Evolutionary conservation across 2,329 filamentous ascomycete genomes (phyloP).

Genomic region (Clonostachys solani): DNA sequence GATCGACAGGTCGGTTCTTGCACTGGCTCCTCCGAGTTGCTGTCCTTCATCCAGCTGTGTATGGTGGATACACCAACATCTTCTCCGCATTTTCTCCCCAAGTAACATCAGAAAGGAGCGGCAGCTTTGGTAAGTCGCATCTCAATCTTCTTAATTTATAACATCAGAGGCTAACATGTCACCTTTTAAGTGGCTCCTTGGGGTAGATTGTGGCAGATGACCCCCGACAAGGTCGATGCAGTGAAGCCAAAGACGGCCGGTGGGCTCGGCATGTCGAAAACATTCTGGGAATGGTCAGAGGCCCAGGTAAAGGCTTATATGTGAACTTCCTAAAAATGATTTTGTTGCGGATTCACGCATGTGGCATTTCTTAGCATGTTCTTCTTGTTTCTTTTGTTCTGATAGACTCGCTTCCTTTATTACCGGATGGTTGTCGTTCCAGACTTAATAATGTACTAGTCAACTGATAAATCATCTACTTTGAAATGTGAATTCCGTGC

Average conservation of each 20-base stretch:
- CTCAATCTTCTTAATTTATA: neutral
- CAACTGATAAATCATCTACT: too few species aligned
- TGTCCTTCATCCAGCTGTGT: conserved; percentile 15
- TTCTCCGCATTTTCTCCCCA: conserved; percentile 38
- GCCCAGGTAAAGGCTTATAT: neutral
- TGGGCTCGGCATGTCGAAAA: neutral
- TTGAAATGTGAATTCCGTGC: too few species aligned
- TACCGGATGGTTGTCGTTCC: too few species aligned
- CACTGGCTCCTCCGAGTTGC: conserved; percentile 6
- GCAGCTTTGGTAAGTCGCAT: conserved; percentile 17
- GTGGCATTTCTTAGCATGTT: too few species aligned
- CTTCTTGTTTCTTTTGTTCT: too few species aligned
- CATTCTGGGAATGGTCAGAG: neutral
- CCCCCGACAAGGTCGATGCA: neutral
- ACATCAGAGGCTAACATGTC: neutral
- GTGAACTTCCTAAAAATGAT: neutral
- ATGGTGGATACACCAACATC: conserved; percentile 43
- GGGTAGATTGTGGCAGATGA: neutral
- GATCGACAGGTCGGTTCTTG: too few species aligned
- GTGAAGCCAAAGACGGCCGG: neutral
- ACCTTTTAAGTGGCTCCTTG: neutral
- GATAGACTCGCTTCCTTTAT: too few species aligned
- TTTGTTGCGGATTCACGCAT: too few species aligned
- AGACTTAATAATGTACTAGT: too few species aligned
- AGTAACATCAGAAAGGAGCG: conserved; percentile 29